Evolutionary conservation across 257 asterid species (phyloP).

Genomic region (Linaria vulgaris): DNA sequence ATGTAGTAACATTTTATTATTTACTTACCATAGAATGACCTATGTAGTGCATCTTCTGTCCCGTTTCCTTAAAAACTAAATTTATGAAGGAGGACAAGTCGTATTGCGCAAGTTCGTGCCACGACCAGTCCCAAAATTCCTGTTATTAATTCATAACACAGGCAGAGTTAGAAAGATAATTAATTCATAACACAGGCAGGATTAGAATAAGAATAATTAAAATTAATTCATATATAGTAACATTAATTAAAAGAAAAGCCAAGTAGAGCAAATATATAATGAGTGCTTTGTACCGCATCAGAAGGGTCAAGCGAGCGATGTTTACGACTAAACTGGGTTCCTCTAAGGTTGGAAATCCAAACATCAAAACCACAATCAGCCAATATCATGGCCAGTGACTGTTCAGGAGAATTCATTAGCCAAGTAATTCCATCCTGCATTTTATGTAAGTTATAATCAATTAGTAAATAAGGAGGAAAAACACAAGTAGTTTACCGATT

Average conservation of each 20-base stretch:
- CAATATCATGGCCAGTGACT: constrained; percentile 61
- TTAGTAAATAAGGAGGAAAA: neutral
- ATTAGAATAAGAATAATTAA: too few species aligned
- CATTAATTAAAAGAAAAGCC: too few species aligned
- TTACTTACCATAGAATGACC: constrained; percentile 69
- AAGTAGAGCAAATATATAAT: too few species aligned
- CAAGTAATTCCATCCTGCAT: constrained; percentile 79
- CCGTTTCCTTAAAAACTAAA: constrained; percentile 48
- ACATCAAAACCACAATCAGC: constrained; percentile 82
- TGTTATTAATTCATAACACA: constrained; percentile 13
- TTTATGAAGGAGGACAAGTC: constrained; percentile 54
- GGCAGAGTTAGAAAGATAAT: neutral
- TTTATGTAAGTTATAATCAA: neutral
- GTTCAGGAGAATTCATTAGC: constrained; percentile 64
- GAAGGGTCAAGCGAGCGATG: constrained; percentile 53
- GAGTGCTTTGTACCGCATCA: constrained; percentile 32
- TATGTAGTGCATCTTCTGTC: constrained; percentile 51
- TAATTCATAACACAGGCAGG: too few species aligned
- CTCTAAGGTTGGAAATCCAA: constrained; percentile 78
- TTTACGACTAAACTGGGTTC: constrained; percentile 67
- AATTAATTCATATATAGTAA: too few species aligned
- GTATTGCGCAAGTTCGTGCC: constrained; percentile 63
- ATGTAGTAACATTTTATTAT: too few species aligned
- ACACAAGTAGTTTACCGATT: neutral
- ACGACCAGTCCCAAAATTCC: constrained; percentile 77